Percentiles rank a stretch among this genome's conserved stretches.
phyloP scores from a whole-genome alignment of 768 basidiomycete species.

The Pisolithus albus region DNA sequence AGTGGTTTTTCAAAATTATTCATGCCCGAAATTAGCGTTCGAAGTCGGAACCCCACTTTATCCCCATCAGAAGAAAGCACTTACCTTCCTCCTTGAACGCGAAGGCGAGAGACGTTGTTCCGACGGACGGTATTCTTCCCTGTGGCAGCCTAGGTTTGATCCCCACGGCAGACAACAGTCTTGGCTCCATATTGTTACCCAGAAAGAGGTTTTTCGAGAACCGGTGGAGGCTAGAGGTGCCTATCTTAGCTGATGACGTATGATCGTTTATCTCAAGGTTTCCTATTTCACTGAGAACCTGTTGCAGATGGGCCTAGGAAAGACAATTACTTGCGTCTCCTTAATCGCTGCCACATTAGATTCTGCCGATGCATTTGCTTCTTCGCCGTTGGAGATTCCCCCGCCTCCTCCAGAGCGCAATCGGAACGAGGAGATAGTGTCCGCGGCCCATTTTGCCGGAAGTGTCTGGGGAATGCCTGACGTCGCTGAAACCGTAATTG shows the following conservation, averaged over 20 bases:
- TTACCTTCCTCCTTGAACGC: conserved; percentile 91
- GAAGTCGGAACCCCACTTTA: conserved; percentile 84
- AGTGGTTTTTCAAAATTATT: conserved; percentile 6
- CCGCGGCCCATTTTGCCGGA: conserved; percentile 60
- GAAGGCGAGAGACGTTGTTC: conserved; percentile 55
- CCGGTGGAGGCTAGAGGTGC: conserved; percentile 78
- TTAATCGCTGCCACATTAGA: conserved; percentile 81
- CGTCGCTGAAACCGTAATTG: conserved; percentile 23
- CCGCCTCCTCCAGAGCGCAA: conserved; percentile 36
- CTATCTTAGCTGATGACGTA: conserved; percentile 96
- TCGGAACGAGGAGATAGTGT: conserved; percentile 28
- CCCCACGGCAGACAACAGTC: conserved; percentile 37
- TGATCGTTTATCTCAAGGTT: conserved; percentile 26
- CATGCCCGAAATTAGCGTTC: conserved; percentile 35
- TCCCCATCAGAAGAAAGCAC: conserved; percentile 96
- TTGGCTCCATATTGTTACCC: conserved; percentile 85
- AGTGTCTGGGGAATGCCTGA: conserved; percentile 84
- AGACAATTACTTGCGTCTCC: conserved; percentile 93
- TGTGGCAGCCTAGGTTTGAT: conserved; percentile 60
- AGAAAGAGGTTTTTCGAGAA: conserved; percentile 59
- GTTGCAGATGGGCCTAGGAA: conserved; percentile 91
- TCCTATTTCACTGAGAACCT: conserved; percentile 10
- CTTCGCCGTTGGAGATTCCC: conserved; percentile 42
- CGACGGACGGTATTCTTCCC: conserved; percentile 59
- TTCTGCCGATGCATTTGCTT: conserved; percentile 61